Evolutionary conservation across 2,329 filamentous ascomycete genomes (phyloP), one percentile per base, ranked within the genome.

Genomic region (Ceratocystis cubensis): DNA sequence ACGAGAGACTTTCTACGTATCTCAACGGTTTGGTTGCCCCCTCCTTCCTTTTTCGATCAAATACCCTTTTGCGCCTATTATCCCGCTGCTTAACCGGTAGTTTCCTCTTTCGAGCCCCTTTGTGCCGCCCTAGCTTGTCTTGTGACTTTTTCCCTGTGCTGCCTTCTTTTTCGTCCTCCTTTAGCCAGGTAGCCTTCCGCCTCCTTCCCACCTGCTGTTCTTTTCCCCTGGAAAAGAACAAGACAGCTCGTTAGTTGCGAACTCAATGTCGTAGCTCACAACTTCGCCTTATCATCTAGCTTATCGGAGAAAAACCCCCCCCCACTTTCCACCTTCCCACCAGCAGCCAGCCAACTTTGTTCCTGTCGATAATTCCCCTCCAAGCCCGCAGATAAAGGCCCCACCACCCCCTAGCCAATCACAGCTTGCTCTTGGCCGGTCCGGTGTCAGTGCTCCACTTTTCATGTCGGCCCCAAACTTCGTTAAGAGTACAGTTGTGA

Each of bases 371-470:
- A 48, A n/a, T 48, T 28, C 53, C 20, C 22, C 30, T 7, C 30
- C 30, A 33, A 33, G 30, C 30, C 30, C 30, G 30, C 30, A 59
- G 53, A 59, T 59, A 59, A 59, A 59, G 53, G 6, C 53, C 15
- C 53, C 53, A 59, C 25, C 3, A n/a, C 17, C 6, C 13, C 20
- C 56, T 10, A 15, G 28, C 56, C 56, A 59, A 59, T 59, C 56
- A 59, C 28, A 59, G 25, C 13, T n/a, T n/a, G 1, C 8, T n/a
- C 22, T 37, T 30, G 56, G 28, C 56, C 56, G 56, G 56, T 59
- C 56, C 56, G 56, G 56, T 59, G 56, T 30, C 28, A 59, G n/a
- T 8, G 56, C 56, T 20, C 56, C 56, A 37, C 5, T 59, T 59
- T 59, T 59, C 13, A 20, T 37, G 56, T 37, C 56, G 56, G 56